Evolutionary conservation across 495 filamentous ascomycete species (phyloP).

Genomic region (Neurospora discreta): DNA sequence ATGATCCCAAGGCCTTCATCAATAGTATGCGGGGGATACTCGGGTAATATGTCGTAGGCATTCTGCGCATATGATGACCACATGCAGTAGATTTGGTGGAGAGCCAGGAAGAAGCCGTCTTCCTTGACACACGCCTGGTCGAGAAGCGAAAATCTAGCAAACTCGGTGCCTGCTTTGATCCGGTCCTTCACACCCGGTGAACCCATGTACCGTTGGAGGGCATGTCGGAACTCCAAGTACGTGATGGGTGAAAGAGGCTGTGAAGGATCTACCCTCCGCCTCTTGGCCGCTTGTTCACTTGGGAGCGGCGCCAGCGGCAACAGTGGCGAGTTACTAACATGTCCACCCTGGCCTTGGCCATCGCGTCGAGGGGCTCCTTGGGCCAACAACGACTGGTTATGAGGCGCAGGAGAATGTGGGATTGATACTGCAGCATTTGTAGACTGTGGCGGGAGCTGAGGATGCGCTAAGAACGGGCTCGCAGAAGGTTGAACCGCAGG

Average conservation of each 20-base stretch:
- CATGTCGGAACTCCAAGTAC: not conserved
- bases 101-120: conserved; percentile 52
- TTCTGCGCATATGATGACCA: conserved; percentile 21
- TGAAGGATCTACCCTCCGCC: not conserved
- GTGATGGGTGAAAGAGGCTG: not conserved
- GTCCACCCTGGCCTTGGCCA: not conserved
- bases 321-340: not conserved
- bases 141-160: conserved; percentile 45
- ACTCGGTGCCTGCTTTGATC: conserved; percentile 21
- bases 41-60: not conserved
- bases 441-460: not conserved
- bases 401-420: not conserved
- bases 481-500: not conserved
- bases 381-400: not conserved
- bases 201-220: not conserved
- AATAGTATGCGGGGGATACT: not conserved
- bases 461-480: not conserved
- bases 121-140: conserved; percentile 40
- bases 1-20: conserved; percentile 30
- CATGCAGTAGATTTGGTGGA: conserved; percentile 60
- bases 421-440: not conserved
- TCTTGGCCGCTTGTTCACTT: not conserved
- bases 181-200: not conserved
- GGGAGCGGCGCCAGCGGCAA: not conserved
- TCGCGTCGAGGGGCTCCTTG: not conserved